Evolutionary conservation across 2,329 filamentous ascomycete species (phyloP).

Genomic region (Colletotrichum phormii): DNA sequence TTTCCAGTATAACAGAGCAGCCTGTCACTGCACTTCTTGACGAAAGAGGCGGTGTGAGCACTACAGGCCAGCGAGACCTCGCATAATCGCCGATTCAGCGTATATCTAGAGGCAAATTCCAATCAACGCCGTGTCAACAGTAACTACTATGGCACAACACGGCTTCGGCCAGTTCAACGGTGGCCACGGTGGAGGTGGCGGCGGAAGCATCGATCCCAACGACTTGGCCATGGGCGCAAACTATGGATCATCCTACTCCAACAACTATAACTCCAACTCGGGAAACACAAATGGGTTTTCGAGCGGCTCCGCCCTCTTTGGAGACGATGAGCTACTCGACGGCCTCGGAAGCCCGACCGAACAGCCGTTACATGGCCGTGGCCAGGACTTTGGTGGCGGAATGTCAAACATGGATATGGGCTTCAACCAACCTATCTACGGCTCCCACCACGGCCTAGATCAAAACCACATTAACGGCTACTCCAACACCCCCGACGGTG

Average conservation of each 20-base stretch:
- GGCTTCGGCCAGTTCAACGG: slow-evolving; percentile 67
- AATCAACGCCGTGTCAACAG: neutral
- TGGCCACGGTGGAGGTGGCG: slow-evolving; percentile 53
- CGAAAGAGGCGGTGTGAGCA: slow-evolving; percentile 28
- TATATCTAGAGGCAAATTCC: neutral
- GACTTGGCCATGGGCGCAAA: slow-evolving; percentile 78
- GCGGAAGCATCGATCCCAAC: slow-evolving; percentile 81
- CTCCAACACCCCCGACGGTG: slow-evolving; percentile 91
- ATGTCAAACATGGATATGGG: slow-evolving; percentile 69
- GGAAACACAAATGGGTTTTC: slow-evolving; percentile 78
- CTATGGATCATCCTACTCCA: slow-evolving; percentile 69
- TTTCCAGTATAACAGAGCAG: neutral
- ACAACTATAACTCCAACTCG: slow-evolving; percentile 63
- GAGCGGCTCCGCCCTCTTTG: slow-evolving; percentile 81
- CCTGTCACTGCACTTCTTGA: neutral
- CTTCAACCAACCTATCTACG: slow-evolving; percentile 65
- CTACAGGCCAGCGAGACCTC: slow-evolving; percentile 8
- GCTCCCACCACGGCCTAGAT: slow-evolving; percentile 71
- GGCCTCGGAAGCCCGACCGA: slow-evolving; percentile 70
- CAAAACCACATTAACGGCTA: slow-evolving; percentile 81
- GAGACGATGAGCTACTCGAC: slow-evolving; percentile 90
- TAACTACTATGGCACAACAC: slow-evolving; percentile 64
- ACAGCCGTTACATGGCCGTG: slow-evolving; percentile 63
- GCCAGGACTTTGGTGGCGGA: slow-evolving; percentile 64
- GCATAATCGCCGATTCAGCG: slow-evolving; percentile 6